Evolutionary conservation across 202 grass and related monocot species (phyloP), one percentile per base, ranked within the genome.

Genomic region (Tripidium arundinaceum): DNA sequence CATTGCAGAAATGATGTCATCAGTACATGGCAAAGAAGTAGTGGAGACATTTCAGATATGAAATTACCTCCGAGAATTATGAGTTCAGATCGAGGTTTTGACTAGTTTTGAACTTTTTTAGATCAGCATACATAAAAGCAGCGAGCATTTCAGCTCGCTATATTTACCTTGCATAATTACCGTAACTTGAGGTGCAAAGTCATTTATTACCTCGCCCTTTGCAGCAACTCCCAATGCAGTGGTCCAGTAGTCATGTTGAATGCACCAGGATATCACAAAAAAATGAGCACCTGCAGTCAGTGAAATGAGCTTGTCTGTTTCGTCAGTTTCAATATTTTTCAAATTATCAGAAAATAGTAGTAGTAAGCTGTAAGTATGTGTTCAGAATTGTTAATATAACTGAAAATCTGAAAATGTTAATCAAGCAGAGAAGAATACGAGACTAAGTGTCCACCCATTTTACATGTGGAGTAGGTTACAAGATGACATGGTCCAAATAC

Each of bases 221-320:
- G 97, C 59, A 99, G 81, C 80, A 99, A 86, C 63, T 99, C 97
- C 97, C 97, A 99, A 40, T 96, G 97, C 67, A 99, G 85, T 13
- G 92, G 97, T 29, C 97, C 97, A 65, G 97, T 99, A 55, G 97
- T 96, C 97, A 99, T 99, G 78, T 99, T 99, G 68, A 99, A 99
- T 45, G 97, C 97, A 74, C 97, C 97, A 87, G 93, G 92, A 86
- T 99, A 96, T 66, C 97, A 99, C 70, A 96, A 68, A 80, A 99
- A 99, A 90, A n/a, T 99, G 92, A 75, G 90, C 88, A 85, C 97
- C 97, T 95, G 73, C 68, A 74, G 7, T 68, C 2, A 74, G 76
- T 5, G 76, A 47, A 65, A 60, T 36, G 22, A 77, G 64, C 38
- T 77, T 29, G 13, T 70, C 42, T 63, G 39, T 79, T 82, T 73